Evolutionary conservation across 2,329 filamentous ascomycete genomes (phyloP), one percentile per base, ranked within the genome.

Genomic region (Colletotrichum gigasporum): DNA sequence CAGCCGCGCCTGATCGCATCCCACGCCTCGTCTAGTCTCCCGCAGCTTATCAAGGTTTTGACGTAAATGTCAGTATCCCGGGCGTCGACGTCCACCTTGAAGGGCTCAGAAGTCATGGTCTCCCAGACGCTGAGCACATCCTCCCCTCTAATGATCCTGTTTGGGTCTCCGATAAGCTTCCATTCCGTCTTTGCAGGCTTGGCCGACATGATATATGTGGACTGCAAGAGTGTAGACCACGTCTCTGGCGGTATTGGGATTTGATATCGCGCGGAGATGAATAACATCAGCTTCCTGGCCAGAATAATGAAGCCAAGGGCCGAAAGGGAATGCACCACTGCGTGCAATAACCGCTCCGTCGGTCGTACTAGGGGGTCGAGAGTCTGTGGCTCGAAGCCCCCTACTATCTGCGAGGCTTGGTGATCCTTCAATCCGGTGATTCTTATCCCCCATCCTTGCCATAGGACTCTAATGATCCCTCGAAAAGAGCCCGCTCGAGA

Each of bases 151-250:
- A 89, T 65, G 57, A 77, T 26, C 45, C 76, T 74, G 41, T 70
- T 66, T 1, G 54, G 26, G 41, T 76, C 72, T 2, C 72, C 71
- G 18, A 77, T 71, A 2, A 72, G 58, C 42, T 67, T 69, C 75
- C 80, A 82, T 67, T 79, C 76, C 56, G 68, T 77, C 48, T 66
- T 66, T 34, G 69, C 74, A 48, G 75, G 76, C 60, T 76, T 80
- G 41, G 71, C 79, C 66, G 73, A 78, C 39, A 88, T 80, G 9
- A 91, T 79, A 69, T 87, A 90, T 0, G 90, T 84, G 85, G 90
- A 92, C 65, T 87, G 82, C 14, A 94, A 79, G 2, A 95, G 76
- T 57, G 89, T 85, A 7, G 82, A 81, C 92, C 92, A 95, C 16
- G 88, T 81, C 5, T 81, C 72, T 6, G 72, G 69, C 0, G 87